Base-by-base conservation (phyloP, 192 early-diverging fungal genomes). In the Entomortierella chlamydospora region DNA sequence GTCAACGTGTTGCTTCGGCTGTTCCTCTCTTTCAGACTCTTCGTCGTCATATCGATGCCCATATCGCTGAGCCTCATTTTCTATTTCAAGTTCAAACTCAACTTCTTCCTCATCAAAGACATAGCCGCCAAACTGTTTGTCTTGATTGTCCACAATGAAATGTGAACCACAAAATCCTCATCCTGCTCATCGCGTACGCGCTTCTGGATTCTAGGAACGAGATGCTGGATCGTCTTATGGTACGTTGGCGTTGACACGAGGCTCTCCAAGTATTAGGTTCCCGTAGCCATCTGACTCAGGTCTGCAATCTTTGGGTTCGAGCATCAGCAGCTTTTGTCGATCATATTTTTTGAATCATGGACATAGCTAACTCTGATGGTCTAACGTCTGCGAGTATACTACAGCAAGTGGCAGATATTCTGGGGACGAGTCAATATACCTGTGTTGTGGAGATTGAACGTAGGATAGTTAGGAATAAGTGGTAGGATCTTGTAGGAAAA, bases 201-300 rank as follows among this genome's bases (percentile, higher is more conserved):
- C 33, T 77, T 65, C 23, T 64, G 65, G 39, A 77, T 57, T 4
- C 39, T 23, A n/a, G 62, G 54, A 13, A 77, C 56, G 20, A 69
- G 52, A 22, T 64, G 54, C 0, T 31, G 53, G 20, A 77, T 56
- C 61, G 31, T 77, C 29, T 68, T 55, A 45, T 77, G 65, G 55
- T 69, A 77, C 33, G 62, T 41, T 28, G 73, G 41, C 0, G 73
- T 77, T 17, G 73, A 59, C 73, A 60, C 55, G 34, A 63, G 66
- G n/a, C 63, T 53, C 6, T 69, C 66, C 55, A 69, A 41, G 53
- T 63, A 64, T 17, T 57, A 68, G 7, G 73, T 77, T 0, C 73
- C 73, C 0, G 73, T 77, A 1, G 73, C 73, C 60, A 50, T 61
- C 33, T 77, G 73, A 47, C 73, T 66, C 53, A 77, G 73, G 61